These are phyloP conservation scores for Wickerhamiella lipophila DNA, from an alignment of 805 yeast genomes.

Conservation along the genomic window DNA sequence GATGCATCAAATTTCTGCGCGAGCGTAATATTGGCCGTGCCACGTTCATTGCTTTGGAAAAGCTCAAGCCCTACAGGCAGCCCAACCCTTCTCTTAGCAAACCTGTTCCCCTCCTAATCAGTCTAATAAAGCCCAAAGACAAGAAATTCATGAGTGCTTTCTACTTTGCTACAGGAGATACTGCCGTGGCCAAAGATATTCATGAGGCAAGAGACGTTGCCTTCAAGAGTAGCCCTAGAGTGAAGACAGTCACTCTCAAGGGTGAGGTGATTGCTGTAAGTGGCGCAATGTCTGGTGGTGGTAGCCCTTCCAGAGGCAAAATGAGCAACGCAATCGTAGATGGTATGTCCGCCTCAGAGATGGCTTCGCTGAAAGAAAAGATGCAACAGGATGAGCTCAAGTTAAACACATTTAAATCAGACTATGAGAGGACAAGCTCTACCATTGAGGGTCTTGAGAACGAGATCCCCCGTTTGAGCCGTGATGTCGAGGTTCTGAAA, in stretches of 20 bases:
- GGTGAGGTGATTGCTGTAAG: conserved; percentile 86
- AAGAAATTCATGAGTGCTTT: conserved; percentile 72
- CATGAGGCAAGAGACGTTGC: conserved; percentile 80
- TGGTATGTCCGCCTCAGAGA: conserved; percentile 13
- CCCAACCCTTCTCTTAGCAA: conserved; percentile 46
- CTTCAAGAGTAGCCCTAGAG: conserved; percentile 55
- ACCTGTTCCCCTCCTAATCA: conserved; percentile 80
- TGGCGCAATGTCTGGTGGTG: conserved; percentile 98
- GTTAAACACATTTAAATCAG: not conserved
- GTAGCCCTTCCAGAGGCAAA: conserved; percentile 57
- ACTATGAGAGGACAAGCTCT: conserved; percentile 37
- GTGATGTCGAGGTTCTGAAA: conserved; percentile 35
- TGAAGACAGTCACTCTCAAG: conserved; percentile 82
- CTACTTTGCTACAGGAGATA: conserved; percentile 73
- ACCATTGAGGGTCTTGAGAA: conserved; percentile 11
- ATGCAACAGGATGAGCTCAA: not conserved
- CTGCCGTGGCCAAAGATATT: conserved; percentile 70
- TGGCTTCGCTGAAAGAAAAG: conserved; percentile 14
- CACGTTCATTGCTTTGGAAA: conserved; percentile 66
- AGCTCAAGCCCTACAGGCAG: conserved; percentile 30
- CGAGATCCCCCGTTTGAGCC: conserved; percentile 29
- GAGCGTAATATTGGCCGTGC: conserved; percentile 80
- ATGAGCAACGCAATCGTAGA: conserved; percentile 33
- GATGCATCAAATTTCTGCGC: conserved; percentile 70
- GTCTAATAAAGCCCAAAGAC: conserved; percentile 57